Conservation (phyloP, 2,329 filamentous ascomycete genomes). For the Macrophomina pseudophaseolina region DNA sequence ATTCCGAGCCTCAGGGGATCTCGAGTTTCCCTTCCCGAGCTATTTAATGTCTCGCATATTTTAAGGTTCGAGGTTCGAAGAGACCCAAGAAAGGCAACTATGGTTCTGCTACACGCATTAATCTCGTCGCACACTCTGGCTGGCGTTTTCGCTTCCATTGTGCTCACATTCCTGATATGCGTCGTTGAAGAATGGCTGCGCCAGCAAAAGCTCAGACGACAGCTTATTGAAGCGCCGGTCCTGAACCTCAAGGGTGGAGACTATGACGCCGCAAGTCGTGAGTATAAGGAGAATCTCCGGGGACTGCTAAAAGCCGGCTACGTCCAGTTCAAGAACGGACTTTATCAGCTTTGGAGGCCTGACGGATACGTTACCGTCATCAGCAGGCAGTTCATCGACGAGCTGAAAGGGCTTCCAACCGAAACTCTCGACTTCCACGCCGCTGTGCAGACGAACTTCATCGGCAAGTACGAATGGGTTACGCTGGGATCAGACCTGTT, state of each 20-base stretch:
- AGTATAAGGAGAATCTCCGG: neutral
- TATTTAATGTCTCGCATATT: neutral
- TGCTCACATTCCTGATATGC: neutral
- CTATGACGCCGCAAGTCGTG: neutral
- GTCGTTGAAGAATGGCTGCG: neutral
- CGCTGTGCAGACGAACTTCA: slow-evolving; percentile 35
- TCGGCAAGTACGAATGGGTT: neutral
- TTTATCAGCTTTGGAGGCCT: neutral
- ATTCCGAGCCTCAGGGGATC: neutral
- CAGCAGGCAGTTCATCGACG: slow-evolving; percentile 34
- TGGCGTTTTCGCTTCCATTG: neutral
- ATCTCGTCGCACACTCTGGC: neutral
- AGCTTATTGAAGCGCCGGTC: neutral
- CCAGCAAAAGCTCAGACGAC: neutral
- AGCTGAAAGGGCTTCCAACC: slow-evolving; percentile 40
- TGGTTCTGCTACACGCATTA: neutral
- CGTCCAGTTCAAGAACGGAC: neutral
- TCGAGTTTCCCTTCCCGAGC: neutral
- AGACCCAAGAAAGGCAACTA: neutral
- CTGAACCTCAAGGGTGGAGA: neutral
- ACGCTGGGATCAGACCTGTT: neutral
- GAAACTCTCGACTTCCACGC: slow-evolving; percentile 39
- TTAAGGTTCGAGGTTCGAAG: neutral
- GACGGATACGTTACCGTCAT: neutral
- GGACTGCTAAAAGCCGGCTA: neutral